A percentile compares a stretch with the other conserved stretches of the same genome.
Evolutionary conservation across 352 stramenopile species (phyloP).

Genomic region (Peronospora tabacina): DNA sequence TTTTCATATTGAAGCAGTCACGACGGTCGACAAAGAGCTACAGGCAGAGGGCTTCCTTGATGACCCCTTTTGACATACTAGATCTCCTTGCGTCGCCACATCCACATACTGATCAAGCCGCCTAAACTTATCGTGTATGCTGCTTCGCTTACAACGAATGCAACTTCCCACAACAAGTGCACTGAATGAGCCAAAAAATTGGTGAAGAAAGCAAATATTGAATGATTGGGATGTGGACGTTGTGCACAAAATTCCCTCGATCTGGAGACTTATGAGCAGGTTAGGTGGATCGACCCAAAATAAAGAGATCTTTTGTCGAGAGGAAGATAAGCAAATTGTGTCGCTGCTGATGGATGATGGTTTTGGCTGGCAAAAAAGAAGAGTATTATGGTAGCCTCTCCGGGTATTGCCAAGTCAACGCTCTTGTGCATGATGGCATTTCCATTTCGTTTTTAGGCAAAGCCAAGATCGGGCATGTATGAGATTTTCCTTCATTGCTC

Average conservation of each 20-base stretch:
- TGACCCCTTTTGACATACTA: too few species aligned
- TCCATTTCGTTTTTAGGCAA: constrained; percentile 1
- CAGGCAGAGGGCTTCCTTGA: too few species aligned
- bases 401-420: neutral
- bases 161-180: neutral
- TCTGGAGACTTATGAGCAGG: neutral
- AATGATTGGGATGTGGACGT: constrained; percentile 1
- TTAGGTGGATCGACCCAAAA: neutral
- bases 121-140: too few species aligned
- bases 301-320: neutral
- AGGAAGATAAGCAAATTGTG: neutral
- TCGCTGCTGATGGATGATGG: neutral
- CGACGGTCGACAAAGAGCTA: too few species aligned
- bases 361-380: neutral
- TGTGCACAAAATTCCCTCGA: neutral
- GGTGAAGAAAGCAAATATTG: constrained; percentile 2
- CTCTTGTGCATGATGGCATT: too few species aligned
- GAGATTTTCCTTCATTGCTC: too few species aligned
- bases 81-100: too few species aligned
- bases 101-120: too few species aligned
- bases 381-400: neutral
- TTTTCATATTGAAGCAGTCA: too few species aligned
- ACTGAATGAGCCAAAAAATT: constrained; percentile 1
- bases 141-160: too few species aligned
- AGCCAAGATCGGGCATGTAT: too few species aligned